Evolutionary conservation across 1,284 basidiomycete genomes (phyloP).

Genomic region (Ceratobasidium theobromae): DNA sequence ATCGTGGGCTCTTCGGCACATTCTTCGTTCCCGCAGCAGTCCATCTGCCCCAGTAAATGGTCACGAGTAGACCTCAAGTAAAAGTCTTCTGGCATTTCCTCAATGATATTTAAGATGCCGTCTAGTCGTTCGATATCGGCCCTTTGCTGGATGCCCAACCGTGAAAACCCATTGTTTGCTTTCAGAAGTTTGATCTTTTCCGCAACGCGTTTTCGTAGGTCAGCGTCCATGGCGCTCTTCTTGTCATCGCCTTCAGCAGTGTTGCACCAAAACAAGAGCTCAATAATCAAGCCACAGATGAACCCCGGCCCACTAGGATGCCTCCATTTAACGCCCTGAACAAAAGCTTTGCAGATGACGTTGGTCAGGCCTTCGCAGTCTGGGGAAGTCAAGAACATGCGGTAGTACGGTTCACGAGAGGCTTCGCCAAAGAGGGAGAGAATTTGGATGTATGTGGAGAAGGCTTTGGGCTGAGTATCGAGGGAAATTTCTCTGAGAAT

Average conservation of each 20-base stretch:
- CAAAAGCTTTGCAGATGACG: constrained; percentile 10
- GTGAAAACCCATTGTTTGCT: neutral
- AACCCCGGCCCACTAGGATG: constrained; percentile 13
- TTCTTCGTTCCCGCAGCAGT: constrained; percentile 2
- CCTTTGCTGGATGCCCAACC: neutral
- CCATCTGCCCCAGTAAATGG: neutral
- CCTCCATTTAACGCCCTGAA: constrained; percentile 1
- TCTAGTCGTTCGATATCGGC: constrained; percentile 7
- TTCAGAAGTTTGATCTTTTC: neutral
- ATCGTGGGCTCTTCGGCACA: neutral
- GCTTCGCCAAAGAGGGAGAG: constrained; percentile 9
- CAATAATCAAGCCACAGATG: constrained; percentile 14
- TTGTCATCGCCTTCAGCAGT: constrained; percentile 9
- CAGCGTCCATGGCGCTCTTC: constrained; percentile 9
- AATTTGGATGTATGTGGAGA: constrained; percentile 17
- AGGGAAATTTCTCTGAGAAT: neutral
- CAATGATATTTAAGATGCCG: constrained; percentile 2
- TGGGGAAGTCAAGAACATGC: constrained; percentile 3
- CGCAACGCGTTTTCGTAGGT: neutral
- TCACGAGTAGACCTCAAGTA: neutral
- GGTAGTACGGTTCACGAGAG: neutral
- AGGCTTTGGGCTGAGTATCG: constrained; percentile 16
- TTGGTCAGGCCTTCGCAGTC: constrained; percentile 1
- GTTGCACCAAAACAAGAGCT: constrained; percentile 21
- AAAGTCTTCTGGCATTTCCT: neutral